Evolutionary conservation across 495 filamentous ascomycete species (phyloP), one percentile per base, ranked within the genome.

Genomic region (Astrocystis sublimbata): DNA sequence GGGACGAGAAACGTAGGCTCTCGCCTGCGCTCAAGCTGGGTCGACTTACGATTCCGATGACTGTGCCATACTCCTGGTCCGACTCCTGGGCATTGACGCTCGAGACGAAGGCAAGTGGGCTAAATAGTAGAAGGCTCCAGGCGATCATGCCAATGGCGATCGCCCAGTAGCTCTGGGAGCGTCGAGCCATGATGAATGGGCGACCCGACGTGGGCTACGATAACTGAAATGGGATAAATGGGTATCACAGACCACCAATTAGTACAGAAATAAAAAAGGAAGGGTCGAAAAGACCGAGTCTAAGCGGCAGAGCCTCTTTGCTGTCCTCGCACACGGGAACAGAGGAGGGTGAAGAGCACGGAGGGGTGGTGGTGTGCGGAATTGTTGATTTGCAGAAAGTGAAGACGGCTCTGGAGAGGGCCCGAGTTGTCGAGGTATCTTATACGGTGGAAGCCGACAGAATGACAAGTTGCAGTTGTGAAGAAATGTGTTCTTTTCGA

Each of bases 121-220:
- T 85, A 67, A 97, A 87, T 47, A 97, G 82, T 64, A 92, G 84
- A 68, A 94, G 84, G 51, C 96, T 84, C 79, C 94, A 96, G 75
- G 92, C 83, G 71, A 93, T 75, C 69, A 92, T 86, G 67, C 89
- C 88, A 83, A 81, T 75, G 71, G 80, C 81, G 70, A 85, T 70
- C 64, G 81, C 69, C 75, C 80, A 75, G 77, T 75, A 78, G 77
- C 77, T 80, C 73, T 76, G 73, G 67, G 81, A 78, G 73, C 79
- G 43, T 59, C 69, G 76, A 72, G 82, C 81, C 82, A 85, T 85
- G 69, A 65, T 72, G 72, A 67, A 69, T 49, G 62, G 42, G 45
- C 50, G 46, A 50, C 51, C 51, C 47, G 47, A 42, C 17, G 40
- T 24, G 10, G 46, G 55, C 58, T 53, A 54, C 45, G 10, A 63